A percentile compares a stretch with the other conserved stretches of the same genome.
Evolutionary conservation across 345 rosid species (phyloP).

Genomic region (Lepidium aucheri): DNA sequence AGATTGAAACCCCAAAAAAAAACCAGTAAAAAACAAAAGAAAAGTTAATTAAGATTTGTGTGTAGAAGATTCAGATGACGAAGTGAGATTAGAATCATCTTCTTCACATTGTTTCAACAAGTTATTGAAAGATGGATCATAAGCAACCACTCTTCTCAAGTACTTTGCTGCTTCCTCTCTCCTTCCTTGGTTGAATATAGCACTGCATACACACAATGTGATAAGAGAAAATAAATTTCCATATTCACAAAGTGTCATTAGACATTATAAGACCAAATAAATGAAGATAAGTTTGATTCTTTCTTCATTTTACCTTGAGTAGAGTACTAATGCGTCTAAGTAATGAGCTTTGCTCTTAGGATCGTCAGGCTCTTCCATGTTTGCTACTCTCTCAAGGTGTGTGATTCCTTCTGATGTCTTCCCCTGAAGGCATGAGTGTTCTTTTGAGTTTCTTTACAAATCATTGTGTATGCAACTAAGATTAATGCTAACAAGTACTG

Average conservation of each 20-base stretch:
- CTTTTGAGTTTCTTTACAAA: neutral
- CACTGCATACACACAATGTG: constrained; percentile 34
- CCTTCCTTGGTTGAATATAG: constrained; percentile 45
- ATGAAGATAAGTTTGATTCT: neutral
- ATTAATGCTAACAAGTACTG: neutral
- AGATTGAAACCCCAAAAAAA: neutral
- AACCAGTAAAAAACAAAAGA: neutral
- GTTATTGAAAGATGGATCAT: constrained; percentile 41
- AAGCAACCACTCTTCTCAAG: constrained; percentile 55
- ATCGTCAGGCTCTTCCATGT: constrained; percentile 60
- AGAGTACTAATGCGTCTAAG: constrained; percentile 56
- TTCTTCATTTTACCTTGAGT: constrained; percentile 42
- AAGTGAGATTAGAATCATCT: constrained; percentile 19
- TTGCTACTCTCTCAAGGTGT: constrained; percentile 67
- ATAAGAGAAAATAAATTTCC: neutral
- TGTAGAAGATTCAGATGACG: constrained; percentile 7
- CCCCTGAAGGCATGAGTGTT: constrained; percentile 38
- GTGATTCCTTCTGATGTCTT: constrained; percentile 57
- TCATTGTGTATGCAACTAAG: neutral
- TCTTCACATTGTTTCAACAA: constrained; percentile 58
- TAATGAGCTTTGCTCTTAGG: constrained; percentile 67
- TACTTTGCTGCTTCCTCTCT: constrained; percentile 63
- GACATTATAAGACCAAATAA: neutral
- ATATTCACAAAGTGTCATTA: neutral
- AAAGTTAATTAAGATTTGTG: neutral